Percentiles rank a stretch among this genome's conserved stretches.
phyloP scores from a whole-genome alignment of 1,284 basidiomycete species.

The Irpex sp. region DNA sequence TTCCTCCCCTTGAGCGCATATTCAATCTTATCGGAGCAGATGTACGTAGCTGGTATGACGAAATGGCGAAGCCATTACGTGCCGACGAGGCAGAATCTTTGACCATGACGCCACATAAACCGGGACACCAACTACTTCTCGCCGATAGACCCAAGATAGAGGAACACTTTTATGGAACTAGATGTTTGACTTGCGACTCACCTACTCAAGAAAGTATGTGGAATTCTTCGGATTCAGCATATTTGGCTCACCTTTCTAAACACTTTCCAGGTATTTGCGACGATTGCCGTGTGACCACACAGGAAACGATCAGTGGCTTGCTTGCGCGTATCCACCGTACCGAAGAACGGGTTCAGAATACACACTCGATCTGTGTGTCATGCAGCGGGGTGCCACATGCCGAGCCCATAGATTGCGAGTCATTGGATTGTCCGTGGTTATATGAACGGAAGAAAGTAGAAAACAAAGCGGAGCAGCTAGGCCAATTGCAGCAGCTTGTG shows the following conservation, averaged over 20 bases:
- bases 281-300: constrained; percentile 51
- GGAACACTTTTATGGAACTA: constrained; percentile 71
- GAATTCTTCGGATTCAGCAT: background rate
- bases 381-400: constrained; percentile 56
- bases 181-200: constrained; percentile 68
- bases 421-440: constrained; percentile 81
- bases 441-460: constrained; percentile 71
- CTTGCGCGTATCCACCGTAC: constrained; percentile 53
- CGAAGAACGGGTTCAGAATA: constrained; percentile 52
- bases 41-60: constrained; percentile 84
- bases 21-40: constrained; percentile 93
- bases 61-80: constrained; percentile 70
- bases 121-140: constrained; percentile 29
- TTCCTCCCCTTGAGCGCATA: constrained; percentile 87
- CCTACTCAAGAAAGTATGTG: constrained; percentile 29
- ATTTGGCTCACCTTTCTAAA: background rate
- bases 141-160: constrained; percentile 55
- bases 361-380: constrained; percentile 67
- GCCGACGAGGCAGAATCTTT: constrained; percentile 31
- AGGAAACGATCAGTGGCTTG: constrained; percentile 59
- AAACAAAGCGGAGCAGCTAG: constrained; percentile 48
- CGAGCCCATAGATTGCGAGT: constrained; percentile 74
- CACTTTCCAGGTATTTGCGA: constrained; percentile 59
- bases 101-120: constrained; percentile 45
- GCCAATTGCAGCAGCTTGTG: constrained; percentile 32